These are phyloP conservation scores for Orbilia javanica DNA, from an alignment of 2,329 filamentous ascomycete species.

Conservation along the genomic window DNA sequence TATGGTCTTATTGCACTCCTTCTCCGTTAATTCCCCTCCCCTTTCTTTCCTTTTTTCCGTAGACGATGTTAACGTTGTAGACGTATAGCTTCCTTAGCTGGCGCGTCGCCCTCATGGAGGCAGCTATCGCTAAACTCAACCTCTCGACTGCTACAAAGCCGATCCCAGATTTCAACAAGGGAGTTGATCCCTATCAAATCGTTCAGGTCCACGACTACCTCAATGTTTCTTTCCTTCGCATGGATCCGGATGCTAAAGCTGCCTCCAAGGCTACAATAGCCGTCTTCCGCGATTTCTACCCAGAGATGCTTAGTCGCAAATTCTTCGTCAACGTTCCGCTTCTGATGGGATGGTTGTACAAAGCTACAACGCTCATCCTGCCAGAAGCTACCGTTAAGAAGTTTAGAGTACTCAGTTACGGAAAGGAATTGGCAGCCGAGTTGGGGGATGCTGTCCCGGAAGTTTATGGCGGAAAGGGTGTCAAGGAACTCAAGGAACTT, in stretches of 20 bases:
- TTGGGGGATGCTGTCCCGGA: slow-evolving; percentile 77
- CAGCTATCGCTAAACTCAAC: slow-evolving; percentile 80
- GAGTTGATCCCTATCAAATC: slow-evolving; percentile 85
- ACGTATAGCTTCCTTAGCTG: slow-evolving; percentile 81
- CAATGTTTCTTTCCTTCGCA: slow-evolving; percentile 85
- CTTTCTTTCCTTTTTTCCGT: background rate
- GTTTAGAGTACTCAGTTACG: slow-evolving; percentile 82
- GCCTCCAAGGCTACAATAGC: slow-evolving; percentile 85
- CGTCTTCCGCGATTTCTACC: slow-evolving; percentile 84
- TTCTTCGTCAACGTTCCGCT: slow-evolving; percentile 95
- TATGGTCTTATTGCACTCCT: slow-evolving; percentile 67
- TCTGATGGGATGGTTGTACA: slow-evolving; percentile 89
- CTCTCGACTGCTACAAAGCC: slow-evolving; percentile 76
- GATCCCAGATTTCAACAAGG: slow-evolving; percentile 76
- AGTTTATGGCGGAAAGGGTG: slow-evolving; percentile 81
- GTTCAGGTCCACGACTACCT: slow-evolving; percentile 95
- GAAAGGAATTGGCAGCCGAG: slow-evolving; percentile 75
- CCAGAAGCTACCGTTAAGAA: slow-evolving; percentile 81
- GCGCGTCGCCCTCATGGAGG: slow-evolving; percentile 91
- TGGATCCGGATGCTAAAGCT: slow-evolving; percentile 80
- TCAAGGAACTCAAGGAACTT: slow-evolving; percentile 66
- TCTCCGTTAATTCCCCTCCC: background rate
- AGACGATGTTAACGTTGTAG: background rate
- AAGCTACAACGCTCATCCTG: slow-evolving; percentile 80
- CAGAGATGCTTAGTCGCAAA: slow-evolving; percentile 88